These are phyloP conservation scores for Paratinospora sagittata DNA, from an alignment of 164 flowering plant genomes.

Conservation along the genomic window DNA sequence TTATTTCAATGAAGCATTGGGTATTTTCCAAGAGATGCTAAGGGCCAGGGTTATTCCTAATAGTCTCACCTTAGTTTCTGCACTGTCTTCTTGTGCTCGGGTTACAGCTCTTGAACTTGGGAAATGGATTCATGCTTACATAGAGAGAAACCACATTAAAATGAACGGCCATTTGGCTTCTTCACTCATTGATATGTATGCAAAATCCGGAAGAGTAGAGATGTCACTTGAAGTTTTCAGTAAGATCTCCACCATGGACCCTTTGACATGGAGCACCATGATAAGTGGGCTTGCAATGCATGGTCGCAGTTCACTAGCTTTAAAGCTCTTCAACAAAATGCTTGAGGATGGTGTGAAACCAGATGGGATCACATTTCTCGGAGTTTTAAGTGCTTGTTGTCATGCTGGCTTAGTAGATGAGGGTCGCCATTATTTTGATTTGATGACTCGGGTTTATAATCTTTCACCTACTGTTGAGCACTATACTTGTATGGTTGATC, in stretches of 20 bases:
- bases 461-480: constrained; percentile 14
- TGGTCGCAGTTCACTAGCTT: constrained; percentile 9
- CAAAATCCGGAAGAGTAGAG: constrained; percentile 15
- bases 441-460: constrained; percentile 11
- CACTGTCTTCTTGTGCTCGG: constrained; percentile 9
- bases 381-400: constrained; percentile 14
- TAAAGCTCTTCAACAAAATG: constrained; percentile 13
- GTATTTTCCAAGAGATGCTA: constrained; percentile 14
- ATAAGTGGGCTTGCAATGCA: constrained; percentile 16
- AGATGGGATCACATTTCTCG: constrained; percentile 17
- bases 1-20: constrained; percentile 14
- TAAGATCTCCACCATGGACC: constrained; percentile 11
- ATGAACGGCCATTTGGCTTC: constrained; percentile 1
- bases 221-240: constrained; percentile 8
- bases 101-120: constrained; percentile 15
- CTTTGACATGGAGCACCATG: constrained; percentile 14
- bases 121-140: constrained; percentile 18
- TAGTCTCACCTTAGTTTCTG: constrained; percentile 9
- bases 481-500: constrained; percentile 17
- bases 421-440: constrained; percentile 12
- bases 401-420: constrained; percentile 16
- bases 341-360: constrained; percentile 10
- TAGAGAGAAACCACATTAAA: constrained; percentile 11
- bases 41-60: constrained; percentile 10
- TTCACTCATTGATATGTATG: constrained; percentile 16